Evolutionary conservation across 73 alveolate genomes (phyloP), one percentile per base, ranked within the genome.

Genomic region (Uronychia setigera): DNA sequence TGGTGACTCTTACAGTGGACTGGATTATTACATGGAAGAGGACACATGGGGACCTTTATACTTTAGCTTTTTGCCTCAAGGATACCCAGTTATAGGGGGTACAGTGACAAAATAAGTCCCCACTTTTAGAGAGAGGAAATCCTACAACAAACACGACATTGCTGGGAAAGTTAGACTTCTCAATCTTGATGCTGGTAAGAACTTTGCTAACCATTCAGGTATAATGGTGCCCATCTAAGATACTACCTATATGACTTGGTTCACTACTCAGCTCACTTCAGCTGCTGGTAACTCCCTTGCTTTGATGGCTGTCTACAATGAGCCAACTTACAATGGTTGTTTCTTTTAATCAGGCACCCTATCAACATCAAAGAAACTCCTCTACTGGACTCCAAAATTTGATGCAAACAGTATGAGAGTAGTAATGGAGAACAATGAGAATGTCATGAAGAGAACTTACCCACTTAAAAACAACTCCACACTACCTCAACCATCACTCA

Each of bases 371-470:
- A 5, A 46, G 67, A 19, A 19, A 46, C 19, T 46, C 67, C 19
- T 46, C n/a, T 11, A 59, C 33, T 92, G 96, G 96, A 83, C 88
- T 0, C 96, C 96, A 0, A 32, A 88, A 0, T 92, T 92, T 46
- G 96, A 92, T 74, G 26, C 77, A 46, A 79, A 87, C 80, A 31
- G 33, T 27, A 76, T 92, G 80, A 79, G 78, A 13, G 85, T 85
- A 34, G 83, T 84, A 0, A 83, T 92, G 58, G 96, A 92, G 75
- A 82, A 82, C 34, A 82, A 82, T 29, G 58, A 74, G 29, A 82
- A 82, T 59, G 9, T 1, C 32, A 29, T 82, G 13, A 82, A 82
- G 35, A 30, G 89, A 33, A 74, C 89, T 11, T 31, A 74, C 32
- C 89, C 89, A 25, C 31, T 82, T 0, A 60, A 33, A 31, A n/a